Evolutionary conservation across 495 filamentous ascomycete genomes (phyloP).

Genomic region (Xylaria intraflava): DNA sequence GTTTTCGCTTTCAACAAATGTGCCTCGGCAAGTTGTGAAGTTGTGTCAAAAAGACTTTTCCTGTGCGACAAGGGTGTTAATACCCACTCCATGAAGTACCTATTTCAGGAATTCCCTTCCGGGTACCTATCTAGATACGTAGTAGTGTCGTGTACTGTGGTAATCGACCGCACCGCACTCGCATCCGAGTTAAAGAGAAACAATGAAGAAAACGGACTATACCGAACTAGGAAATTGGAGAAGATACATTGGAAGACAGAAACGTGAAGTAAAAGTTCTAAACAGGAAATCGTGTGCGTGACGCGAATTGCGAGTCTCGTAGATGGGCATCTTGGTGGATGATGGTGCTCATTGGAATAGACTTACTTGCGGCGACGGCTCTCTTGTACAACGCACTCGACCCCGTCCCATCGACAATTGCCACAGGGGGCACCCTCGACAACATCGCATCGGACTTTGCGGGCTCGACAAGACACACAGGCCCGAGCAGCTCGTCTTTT

Average conservation of each 20-base stretch:
- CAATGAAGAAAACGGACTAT: neutral
- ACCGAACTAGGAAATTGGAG: neutral
- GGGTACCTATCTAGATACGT: no score
- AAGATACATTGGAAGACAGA: neutral
- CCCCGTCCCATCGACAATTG: conserved; percentile 82
- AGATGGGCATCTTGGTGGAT: neutral
- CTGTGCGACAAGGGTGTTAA: conserved; percentile 25
- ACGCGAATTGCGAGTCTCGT: conserved; percentile 8
- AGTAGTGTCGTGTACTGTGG: no score
- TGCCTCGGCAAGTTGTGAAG: conserved; percentile 32
- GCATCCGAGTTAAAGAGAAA: neutral
- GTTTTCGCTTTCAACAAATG: conserved; percentile 30
- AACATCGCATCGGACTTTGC: conserved; percentile 93
- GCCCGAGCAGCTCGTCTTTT: conserved; percentile 84
- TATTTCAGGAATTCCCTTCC: no score
- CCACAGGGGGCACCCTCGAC: conserved; percentile 82
- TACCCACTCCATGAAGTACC: neutral
- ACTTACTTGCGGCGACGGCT: conserved; percentile 85
- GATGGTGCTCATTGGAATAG: neutral
- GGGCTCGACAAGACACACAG: conserved; percentile 76
- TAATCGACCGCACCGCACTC: no score
- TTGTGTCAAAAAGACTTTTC: conserved; percentile 34
- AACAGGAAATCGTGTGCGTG: conserved; percentile 16
- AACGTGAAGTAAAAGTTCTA: neutral
- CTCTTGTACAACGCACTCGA: conserved; percentile 82